These are phyloP conservation scores for Ceratobasidium sp. DNA, from an alignment of 1,284 basidiomycete genomes.

Conservation along the genomic window DNA sequence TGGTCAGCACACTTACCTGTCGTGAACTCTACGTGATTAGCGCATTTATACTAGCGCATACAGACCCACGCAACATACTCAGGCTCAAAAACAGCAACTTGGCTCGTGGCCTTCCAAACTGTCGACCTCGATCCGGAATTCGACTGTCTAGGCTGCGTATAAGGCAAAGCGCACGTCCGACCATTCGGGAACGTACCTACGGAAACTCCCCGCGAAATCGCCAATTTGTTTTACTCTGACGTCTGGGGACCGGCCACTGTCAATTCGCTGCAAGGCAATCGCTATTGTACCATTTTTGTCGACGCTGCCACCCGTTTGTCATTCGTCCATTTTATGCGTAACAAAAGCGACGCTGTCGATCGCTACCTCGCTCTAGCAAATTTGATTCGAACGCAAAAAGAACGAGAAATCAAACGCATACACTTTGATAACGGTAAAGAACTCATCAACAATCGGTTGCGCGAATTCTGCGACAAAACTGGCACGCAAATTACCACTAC, in stretches of 20 bases:
- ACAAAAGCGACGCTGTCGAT: conserved; percentile 16
- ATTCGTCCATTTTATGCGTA: conserved; percentile 25
- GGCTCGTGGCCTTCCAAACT: background rate
- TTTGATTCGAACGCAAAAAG: conserved; percentile 22
- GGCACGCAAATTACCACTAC: conserved; percentile 42
- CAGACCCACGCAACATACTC: conserved; percentile 18
- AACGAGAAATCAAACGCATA: conserved; percentile 18
- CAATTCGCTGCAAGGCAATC: conserved; percentile 17
- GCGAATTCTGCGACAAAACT: conserved; percentile 4
- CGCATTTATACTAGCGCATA: conserved; percentile 23
- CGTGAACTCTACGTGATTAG: conserved; percentile 10
- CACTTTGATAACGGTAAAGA: conserved; percentile 33
- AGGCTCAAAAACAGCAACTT: background rate
- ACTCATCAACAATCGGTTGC: conserved; percentile 1
- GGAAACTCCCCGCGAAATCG: conserved; percentile 5
- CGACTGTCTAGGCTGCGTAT: conserved; percentile 20
- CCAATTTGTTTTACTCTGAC: conserved; percentile 15
- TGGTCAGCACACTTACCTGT: conserved; percentile 3
- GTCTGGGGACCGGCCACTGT: conserved; percentile 25
- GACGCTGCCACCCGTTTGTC: conserved; percentile 14
- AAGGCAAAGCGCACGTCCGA: conserved; percentile 17
- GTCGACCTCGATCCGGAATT: background rate
- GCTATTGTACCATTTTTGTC: conserved; percentile 20
- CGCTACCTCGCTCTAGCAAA: background rate
- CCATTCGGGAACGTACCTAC: background rate